Evolutionary conservation across 179 eudicot genomes (phyloP).

Genomic region (Actinidia arguta): DNA sequence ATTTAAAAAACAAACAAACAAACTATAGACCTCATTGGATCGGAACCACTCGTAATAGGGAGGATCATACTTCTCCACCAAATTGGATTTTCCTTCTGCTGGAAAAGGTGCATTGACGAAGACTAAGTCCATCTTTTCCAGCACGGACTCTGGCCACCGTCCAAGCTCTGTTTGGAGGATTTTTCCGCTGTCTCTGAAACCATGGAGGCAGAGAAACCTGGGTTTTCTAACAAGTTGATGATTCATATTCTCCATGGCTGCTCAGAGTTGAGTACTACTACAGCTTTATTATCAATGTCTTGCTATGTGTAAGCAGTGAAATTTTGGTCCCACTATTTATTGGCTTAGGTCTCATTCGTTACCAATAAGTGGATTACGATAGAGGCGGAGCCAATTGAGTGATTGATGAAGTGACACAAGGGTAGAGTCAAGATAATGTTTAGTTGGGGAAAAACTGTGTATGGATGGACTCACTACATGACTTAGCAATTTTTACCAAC

Average conservation of each 20-base stretch:
- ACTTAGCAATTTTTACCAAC: too few species aligned
- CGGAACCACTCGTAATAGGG: conserved; percentile 7
- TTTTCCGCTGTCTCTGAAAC: not conserved
- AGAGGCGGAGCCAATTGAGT: too few species aligned
- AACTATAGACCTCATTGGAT: not conserved
- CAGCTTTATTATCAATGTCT: not conserved
- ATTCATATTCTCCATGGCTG: not conserved
- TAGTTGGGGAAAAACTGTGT: too few species aligned
- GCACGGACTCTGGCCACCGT: not conserved
- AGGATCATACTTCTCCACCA: not conserved
- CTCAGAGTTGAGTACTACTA: not conserved
- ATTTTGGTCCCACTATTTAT: not conserved
- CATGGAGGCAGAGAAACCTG: conserved; percentile 9
- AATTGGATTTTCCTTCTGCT: not conserved
- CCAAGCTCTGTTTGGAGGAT: not conserved
- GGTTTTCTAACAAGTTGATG: not conserved
- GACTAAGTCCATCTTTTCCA: conserved; percentile 3
- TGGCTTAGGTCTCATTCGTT: too few species aligned
- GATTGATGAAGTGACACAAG: too few species aligned
- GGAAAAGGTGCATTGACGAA: not conserved
- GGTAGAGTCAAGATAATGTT: too few species aligned
- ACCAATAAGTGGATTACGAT: too few species aligned
- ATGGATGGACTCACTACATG: too few species aligned
- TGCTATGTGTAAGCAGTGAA: not conserved
- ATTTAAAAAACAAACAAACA: too few species aligned